Percentiles rank a stretch among this genome's conserved stretches.
Conservation (phyloP, 2,329 filamentous ascomycete species). For the Pseudopithomyces chartarum region DNA sequence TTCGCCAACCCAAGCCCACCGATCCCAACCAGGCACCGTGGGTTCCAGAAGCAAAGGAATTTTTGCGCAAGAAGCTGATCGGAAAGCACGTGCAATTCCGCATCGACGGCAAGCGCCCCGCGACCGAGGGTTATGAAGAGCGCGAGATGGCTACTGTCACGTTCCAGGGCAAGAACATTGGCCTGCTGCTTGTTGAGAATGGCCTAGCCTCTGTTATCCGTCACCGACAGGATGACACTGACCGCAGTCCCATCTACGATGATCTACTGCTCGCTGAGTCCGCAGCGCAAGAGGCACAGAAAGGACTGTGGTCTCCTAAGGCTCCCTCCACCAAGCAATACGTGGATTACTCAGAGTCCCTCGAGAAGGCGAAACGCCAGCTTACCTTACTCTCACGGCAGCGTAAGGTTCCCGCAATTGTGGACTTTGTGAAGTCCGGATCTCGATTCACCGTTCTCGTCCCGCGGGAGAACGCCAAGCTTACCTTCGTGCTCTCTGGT, state of each 20-base stretch:
- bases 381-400: constrained; percentile 85
- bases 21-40: constrained; percentile 89
- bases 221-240: constrained; percentile 91
- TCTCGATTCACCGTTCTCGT: constrained; percentile 92
- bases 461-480: constrained; percentile 89
- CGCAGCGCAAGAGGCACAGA: constrained; percentile 80
- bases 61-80: constrained; percentile 88
- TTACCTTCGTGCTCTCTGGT: constrained; percentile 92
- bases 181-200: constrained; percentile 82
- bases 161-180: constrained; percentile 84
- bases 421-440: constrained; percentile 97
- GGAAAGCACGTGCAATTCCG: constrained; percentile 92
- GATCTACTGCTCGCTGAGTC: constrained; percentile 81
- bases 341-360: constrained; percentile 86
- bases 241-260: constrained; percentile 93
- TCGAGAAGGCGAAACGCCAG: constrained; percentile 96
- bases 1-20: constrained; percentile 87
- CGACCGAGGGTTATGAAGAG: constrained; percentile 88
- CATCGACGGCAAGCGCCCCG: constrained; percentile 89
- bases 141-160: constrained; percentile 91
- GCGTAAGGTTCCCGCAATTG: constrained; percentile 88
- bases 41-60: constrained; percentile 93
- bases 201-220: constrained; percentile 94
- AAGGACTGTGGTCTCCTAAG: constrained; percentile 95
- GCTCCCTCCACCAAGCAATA: constrained; percentile 81